Evolutionary conservation across 192 early-diverging fungal species (phyloP).

Genomic region (Gigaspora rosea): DNA sequence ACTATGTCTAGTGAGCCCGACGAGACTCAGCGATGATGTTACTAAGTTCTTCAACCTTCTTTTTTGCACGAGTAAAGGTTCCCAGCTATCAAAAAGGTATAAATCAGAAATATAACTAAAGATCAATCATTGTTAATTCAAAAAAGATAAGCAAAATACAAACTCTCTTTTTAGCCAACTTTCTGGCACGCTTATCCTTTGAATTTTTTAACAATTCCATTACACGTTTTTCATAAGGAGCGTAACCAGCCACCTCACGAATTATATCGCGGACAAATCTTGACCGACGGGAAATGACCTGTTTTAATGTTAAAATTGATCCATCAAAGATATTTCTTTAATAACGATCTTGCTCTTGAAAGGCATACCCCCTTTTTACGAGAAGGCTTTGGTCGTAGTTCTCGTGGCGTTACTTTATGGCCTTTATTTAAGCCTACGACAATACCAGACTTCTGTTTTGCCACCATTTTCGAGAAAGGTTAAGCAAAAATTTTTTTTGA

Average conservation of each 20-base stretch:
- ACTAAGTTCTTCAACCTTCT: constrained; percentile 97
- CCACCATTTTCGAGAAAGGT: constrained; percentile 47
- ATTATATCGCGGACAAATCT: constrained; percentile 91
- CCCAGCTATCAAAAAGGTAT: constrained; percentile 67
- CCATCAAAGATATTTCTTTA: neutral
- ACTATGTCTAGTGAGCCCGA: constrained; percentile 48
- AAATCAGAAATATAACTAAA: neutral
- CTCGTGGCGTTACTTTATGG: constrained; percentile 80
- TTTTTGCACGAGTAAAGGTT: constrained; percentile 95
- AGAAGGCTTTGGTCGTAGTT: constrained; percentile 67
- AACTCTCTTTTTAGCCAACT: constrained; percentile 96
- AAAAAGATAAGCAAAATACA: constrained; percentile 32
- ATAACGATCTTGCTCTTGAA: constrained; percentile 1
- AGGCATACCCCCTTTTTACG: constrained; percentile 83
- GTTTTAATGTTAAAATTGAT: constrained; percentile 33
- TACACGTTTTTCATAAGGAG: constrained; percentile 98
- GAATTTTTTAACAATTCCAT: constrained; percentile 99
- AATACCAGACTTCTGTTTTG: constrained; percentile 80
- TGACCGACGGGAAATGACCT: constrained; percentile 75
- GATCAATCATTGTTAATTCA: neutral
- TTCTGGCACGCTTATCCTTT: constrained; percentile 99
- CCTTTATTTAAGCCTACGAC: constrained; percentile 91
- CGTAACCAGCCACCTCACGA: constrained; percentile 96
- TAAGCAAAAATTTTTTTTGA: too few species aligned
- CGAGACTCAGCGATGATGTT: constrained; percentile 92